Percentiles rank a stretch among this genome's conserved stretches.
Evolutionary conservation across 768 basidiomycete genomes (phyloP).

Genomic region (Xerocomellus dryophilus): DNA sequence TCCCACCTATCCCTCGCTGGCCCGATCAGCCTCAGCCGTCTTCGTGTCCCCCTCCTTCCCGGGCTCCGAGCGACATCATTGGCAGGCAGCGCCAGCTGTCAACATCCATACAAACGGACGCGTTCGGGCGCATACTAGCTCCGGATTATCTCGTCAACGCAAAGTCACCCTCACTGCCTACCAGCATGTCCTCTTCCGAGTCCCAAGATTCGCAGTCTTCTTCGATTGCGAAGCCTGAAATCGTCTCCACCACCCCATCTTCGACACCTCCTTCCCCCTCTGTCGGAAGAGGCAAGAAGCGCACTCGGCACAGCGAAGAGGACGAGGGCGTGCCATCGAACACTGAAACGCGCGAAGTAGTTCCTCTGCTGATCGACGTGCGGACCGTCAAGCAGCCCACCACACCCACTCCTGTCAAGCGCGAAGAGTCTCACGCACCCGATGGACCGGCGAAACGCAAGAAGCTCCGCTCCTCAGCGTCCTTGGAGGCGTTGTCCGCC

Average conservation of each 20-base stretch:
- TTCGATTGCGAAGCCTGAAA: not conserved
- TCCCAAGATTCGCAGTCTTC: not conserved
- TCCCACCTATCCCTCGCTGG: constrained; percentile 9
- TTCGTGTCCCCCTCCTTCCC: not conserved
- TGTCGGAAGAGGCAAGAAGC: constrained; percentile 15
- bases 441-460: constrained; percentile 13
- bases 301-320: constrained; percentile 8
- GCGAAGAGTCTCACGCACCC: not conserved
- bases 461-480: constrained; percentile 6
- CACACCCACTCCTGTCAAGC: constrained; percentile 1
- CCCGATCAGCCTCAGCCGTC: constrained; percentile 6
- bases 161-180: not conserved
- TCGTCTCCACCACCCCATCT: not conserved
- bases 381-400: not conserved
- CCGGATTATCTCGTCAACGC: not conserved
- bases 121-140: constrained; percentile 7
- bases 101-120: constrained; percentile 2
- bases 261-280: constrained; percentile 12
- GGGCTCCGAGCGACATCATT: constrained; percentile 5
- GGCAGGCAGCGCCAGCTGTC: constrained; percentile 9
- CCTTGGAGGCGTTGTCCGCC: not conserved
- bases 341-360: not conserved
- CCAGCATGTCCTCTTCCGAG: not conserved
- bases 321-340: not conserved
- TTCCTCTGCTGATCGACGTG: not conserved